Percentiles rank a stretch among this genome's conserved stretches.
Conservation (phyloP, 139 green algal species). For the Haematococcus sp. region DNA sequence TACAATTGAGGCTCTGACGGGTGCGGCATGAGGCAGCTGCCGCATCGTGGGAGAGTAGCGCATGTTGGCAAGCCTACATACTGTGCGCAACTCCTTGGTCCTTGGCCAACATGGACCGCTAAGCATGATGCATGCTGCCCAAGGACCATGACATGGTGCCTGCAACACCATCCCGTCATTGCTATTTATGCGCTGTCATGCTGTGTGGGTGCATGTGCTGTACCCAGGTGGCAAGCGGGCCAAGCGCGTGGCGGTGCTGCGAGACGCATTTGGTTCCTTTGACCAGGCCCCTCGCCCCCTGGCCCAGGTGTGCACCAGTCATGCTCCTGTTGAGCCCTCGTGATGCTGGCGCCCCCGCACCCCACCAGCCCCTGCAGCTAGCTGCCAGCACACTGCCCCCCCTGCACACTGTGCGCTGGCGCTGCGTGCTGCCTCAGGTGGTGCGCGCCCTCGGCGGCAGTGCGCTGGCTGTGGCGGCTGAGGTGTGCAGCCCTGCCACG, state of each 20-base stretch:
- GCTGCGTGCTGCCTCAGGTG: too few relatives aligned
- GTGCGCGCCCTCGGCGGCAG: slow-evolving; percentile 41
- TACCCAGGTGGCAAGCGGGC: slow-evolving; percentile 19
- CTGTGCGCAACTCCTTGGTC: too few relatives aligned
- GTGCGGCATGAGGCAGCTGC: background rate
- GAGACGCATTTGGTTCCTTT: slow-evolving; percentile 62
- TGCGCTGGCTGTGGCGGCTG: slow-evolving; percentile 48
- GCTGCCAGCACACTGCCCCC: background rate
- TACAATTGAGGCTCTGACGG: slow-evolving; percentile 18
- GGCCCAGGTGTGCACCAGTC: slow-evolving; percentile 8
- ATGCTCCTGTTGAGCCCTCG: too few relatives aligned
- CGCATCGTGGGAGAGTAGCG: background rate
- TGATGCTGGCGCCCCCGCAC: too few relatives aligned
- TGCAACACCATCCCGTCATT: too few relatives aligned
- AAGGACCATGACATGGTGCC: too few relatives aligned
- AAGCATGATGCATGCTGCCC: too few relatives aligned
- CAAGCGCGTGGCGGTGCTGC: slow-evolving; percentile 53
- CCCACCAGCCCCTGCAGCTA: too few relatives aligned
- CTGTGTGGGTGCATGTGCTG: too few relatives aligned
- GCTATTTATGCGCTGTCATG: too few relatives aligned
- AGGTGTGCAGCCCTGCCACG: slow-evolving; percentile 26
- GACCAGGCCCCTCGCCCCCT: slow-evolving; percentile 43
- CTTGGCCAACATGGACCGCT: too few relatives aligned
- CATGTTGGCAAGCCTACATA: background rate
- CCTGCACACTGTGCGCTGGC: too few relatives aligned